Percentiles rank a stretch among this genome's conserved stretches.
phyloP scores from a whole-genome alignment of 345 rosid species.

The Gynandropsis gynandra region DNA sequence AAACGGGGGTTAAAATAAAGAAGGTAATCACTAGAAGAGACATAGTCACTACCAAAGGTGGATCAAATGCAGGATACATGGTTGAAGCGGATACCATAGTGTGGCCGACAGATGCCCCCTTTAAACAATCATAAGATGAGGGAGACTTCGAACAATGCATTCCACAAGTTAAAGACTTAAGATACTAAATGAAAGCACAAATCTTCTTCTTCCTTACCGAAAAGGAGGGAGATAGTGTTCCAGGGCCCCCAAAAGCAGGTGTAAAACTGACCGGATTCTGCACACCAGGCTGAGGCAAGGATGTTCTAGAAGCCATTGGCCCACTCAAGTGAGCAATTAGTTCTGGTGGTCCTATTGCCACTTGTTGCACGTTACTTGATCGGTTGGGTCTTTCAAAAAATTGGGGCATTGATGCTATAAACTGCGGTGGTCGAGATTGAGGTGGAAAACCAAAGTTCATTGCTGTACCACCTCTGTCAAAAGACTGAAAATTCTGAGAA shows the following conservation, averaged over 20 bases:
- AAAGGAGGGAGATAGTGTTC: conserved; percentile 51
- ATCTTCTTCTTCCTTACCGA: conserved; percentile 42
- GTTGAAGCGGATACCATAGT: conserved; percentile 32
- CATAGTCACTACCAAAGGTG: conserved; percentile 30
- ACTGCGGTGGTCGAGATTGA: conserved; percentile 57
- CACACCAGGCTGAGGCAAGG: conserved; percentile 42
- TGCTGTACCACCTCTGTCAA: conserved; percentile 43
- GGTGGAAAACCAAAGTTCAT: conserved; percentile 67
- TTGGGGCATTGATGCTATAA: conserved; percentile 55
- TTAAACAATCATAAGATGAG: conserved; percentile 47
- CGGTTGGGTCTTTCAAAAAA: conserved; percentile 57
- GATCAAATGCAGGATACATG: conserved; percentile 39
- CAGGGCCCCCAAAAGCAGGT: conserved; percentile 50
- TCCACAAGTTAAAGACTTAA: conserved; percentile 13
- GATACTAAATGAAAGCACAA: conserved; percentile 13
- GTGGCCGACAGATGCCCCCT: conserved; percentile 37
- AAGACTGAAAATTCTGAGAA: conserved; percentile 70
- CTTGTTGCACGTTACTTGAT: conserved; percentile 42
- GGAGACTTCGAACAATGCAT: conserved; percentile 46
- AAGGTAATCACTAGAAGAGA: conserved; percentile 10
- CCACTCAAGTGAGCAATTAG: conserved; percentile 45
- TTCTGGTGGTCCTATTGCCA: conserved; percentile 43
- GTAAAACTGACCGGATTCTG: conserved; percentile 42
- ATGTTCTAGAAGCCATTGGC: conserved; percentile 42
- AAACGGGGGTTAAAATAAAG: neutral